These are phyloP conservation scores for Colletotrichum camelliae DNA, from an alignment of 2,329 filamentous ascomycete species.

Conservation along the genomic window DNA sequence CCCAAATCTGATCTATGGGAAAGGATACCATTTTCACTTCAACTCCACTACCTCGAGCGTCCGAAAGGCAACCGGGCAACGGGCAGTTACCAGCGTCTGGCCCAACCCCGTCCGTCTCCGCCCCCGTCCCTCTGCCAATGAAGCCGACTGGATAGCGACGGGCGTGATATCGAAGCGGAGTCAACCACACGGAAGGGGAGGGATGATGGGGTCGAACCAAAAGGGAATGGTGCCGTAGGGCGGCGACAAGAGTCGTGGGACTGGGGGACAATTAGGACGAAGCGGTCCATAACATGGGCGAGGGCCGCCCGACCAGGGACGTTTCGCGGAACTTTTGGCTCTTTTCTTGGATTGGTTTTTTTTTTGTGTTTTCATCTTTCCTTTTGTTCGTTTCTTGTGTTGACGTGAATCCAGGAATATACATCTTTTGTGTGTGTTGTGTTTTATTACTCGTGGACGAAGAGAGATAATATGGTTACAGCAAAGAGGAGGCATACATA, in stretches of 20 bases:
- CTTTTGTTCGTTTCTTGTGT: background rate
- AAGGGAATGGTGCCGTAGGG: background rate
- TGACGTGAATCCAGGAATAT: background rate
- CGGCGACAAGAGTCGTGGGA: background rate
- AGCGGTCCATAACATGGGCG: conserved; percentile 10
- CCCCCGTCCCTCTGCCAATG: background rate
- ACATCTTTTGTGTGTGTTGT: background rate
- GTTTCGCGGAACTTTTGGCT: background rate
- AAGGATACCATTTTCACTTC: background rate
- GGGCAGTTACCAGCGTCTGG: background rate
- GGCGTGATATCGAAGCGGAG: background rate
- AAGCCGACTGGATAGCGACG: background rate
- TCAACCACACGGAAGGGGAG: background rate
- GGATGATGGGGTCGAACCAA: background rate
- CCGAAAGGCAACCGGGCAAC: background rate
- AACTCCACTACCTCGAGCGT: background rate
- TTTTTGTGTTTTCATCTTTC: background rate
- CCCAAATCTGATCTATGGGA: conserved; percentile 5
- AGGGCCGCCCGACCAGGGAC: background rate
- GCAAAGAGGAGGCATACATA: conserved; percentile 2
- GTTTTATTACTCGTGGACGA: background rate
- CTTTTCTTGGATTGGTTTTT: background rate
- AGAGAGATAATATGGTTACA: background rate
- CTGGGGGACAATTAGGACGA: background rate
- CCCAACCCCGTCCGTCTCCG: background rate